These are phyloP conservation scores for Rhodamnia argentea DNA, from an alignment of 345 rosid species.

Conservation along the genomic window DNA sequence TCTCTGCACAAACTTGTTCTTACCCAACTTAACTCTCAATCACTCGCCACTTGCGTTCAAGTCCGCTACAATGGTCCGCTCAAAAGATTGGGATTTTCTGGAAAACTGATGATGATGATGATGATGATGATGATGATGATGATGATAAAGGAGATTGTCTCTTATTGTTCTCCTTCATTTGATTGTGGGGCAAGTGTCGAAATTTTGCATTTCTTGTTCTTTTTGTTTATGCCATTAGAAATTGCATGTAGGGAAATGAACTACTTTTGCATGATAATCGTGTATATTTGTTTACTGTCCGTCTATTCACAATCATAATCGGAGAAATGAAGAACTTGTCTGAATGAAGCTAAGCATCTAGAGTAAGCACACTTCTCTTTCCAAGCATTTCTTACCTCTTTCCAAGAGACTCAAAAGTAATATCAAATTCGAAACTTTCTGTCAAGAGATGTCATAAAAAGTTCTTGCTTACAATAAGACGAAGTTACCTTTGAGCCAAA, in stretches of 20 bases:
- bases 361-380: not conserved
- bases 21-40: too few relatives aligned
- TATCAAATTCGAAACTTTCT: not conserved
- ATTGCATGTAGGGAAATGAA: not conserved
- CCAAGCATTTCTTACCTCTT: not conserved
- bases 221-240: not conserved
- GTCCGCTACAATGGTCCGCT: too few relatives aligned
- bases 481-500: not conserved
- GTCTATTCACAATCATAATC: too few relatives aligned
- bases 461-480: not conserved
- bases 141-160: not conserved
- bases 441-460: not conserved
- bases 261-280: not conserved
- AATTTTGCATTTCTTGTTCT: not conserved
- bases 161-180: not conserved
- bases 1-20: too few relatives aligned
- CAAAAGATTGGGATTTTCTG: too few relatives aligned
- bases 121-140: not conserved
- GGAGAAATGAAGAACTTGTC: not conserved
- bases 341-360: not conserved
- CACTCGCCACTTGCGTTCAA: too few relatives aligned
- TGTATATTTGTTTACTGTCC: not conserved
- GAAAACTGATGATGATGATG: too few relatives aligned
- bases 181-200: not conserved
- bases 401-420: not conserved